Evolutionary conservation across 2,329 filamentous ascomycete species (phyloP), one percentile per base, ranked within the genome.

Genomic region (Ophidiomyces ophidiicola): DNA sequence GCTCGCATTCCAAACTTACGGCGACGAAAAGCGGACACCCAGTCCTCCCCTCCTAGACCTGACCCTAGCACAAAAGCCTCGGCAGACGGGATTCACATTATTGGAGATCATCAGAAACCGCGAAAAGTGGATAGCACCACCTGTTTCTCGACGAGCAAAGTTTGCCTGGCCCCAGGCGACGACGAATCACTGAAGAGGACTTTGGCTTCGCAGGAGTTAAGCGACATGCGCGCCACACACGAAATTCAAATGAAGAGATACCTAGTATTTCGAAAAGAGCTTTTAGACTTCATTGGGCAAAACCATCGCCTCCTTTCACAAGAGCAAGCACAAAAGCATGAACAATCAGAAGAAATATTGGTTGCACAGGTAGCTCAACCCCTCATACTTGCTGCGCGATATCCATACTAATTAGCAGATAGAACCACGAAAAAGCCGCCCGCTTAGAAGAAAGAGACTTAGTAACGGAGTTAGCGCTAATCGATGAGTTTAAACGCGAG

Each of bases 361-460:
- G 52, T 53, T 21, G 53, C 58, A 37, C 59, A 61, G 54, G 63
- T 65, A 45, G 44, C 50, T 24, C 10, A 7, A 26, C 8, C 18
- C 28, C 8, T 7, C 26, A 21, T 30, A 26, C 6, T 12, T 10
- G 15, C 24, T 20, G 5, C n/a, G 23, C 5, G 11, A 19, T 28
- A 23, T 32, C 19, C 1, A 4, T 23, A 12, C 39, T 42, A 42
- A 45, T 23, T 2, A 7, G 8, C 3, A 4, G 4, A 18, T 43
- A 67, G 63, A 65, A 64, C 36, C 49, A 51, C 5, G 46, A 46
- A 33, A 54, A 55, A 31, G 53, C 58, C 19, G 43, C 50, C 32
- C 53, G 55, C 6, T 53, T 66, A 19, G 63, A 67, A 50, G 61
- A 63, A 39, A 54, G 61, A 8, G 64, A 67, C 39, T 54, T 67